Conservation (phyloP, 345 rosid species). For the Citrus maxima region DNA sequence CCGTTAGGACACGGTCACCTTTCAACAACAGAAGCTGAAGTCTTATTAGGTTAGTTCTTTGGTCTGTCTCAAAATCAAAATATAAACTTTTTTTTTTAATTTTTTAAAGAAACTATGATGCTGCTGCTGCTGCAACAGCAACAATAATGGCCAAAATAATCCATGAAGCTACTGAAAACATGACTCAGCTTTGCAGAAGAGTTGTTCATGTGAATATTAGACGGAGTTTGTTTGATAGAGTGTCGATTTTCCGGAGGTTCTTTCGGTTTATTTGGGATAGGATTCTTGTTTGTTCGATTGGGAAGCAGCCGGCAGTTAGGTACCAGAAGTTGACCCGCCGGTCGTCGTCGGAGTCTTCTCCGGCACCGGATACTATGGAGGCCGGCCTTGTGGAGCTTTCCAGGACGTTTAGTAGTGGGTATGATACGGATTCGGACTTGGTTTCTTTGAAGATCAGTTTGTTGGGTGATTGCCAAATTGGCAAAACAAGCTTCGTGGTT, state of each 20-base stretch:
- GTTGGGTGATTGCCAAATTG: slow-evolving; percentile 90
- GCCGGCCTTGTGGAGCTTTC: slow-evolving; percentile 16
- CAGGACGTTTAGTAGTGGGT: slow-evolving; percentile 30
- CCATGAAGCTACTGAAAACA: slow-evolving; percentile 38
- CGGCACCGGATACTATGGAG: slow-evolving; percentile 28
- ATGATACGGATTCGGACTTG: slow-evolving; percentile 68
- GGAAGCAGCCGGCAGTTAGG: slow-evolving; percentile 37
- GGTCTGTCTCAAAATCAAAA: not conserved
- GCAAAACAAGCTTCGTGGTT: slow-evolving; percentile 91
- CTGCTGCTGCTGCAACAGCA: not conserved
- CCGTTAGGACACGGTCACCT: slow-evolving; percentile 15
- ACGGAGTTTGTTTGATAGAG: slow-evolving; percentile 57
- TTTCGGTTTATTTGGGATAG: slow-evolving; percentile 74
- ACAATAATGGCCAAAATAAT: slow-evolving; percentile 33
- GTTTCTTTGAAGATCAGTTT: slow-evolving; percentile 83
- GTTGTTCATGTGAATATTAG: slow-evolving; percentile 47
- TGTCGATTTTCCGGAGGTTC: slow-evolving; percentile 56
- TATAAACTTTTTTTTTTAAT: too few relatives aligned
- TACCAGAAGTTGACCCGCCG: slow-evolving; percentile 52
- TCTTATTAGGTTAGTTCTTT: not conserved
- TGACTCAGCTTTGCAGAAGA: slow-evolving; percentile 55
- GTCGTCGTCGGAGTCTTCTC: slow-evolving; percentile 21
- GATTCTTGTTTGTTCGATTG: slow-evolving; percentile 68
- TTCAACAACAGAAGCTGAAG: not conserved
- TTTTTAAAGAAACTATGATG: not conserved